Base-by-base conservation (phyloP, 148 eudicot species). In the Rhododendron ferrugineum region DNA sequence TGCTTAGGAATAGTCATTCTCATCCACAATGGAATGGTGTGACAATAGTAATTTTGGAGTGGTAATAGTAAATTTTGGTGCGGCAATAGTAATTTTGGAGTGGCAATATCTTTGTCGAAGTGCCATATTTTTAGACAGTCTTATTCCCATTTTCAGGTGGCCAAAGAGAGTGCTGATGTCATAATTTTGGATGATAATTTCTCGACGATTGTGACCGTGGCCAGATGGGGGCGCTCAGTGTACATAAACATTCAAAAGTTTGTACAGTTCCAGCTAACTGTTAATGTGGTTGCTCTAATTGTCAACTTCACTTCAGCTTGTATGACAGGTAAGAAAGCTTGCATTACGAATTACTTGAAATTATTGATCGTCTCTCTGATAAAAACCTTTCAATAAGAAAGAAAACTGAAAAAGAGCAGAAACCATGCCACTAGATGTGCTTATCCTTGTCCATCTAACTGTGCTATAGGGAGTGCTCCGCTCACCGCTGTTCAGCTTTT, bases 201-300 rank as follows among this genome's bases (percentile, higher is more conserved):
- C 93, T 97, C 99, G 85, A 97, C 99, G 16, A 97, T 97, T 82
- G 98, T 94, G 52, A 95, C 99, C 0, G 99, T 97, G n/a, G 99
- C 99, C 56, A 97, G 92, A 93, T 97, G 99, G 99, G 99, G 99
- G 14, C 99, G 99, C 85, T 97, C 98, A 68, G 99, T 97, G 82
- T 95, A 94, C 86, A 87, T 93, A 70, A 97, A 97, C 90, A 97
- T 97, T 85, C 99, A 97, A 84, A 97, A 97, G 87, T 97, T 97
- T 79, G 99, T 97, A 82, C 98, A 97, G 89, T 97, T 97, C 86
- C 99, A 97, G 88, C 88, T 97, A 87, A 97, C 99, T 32, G 99
- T 97, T 54, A 97, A 97, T 88, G 92, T 97, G 70, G 99, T 97
- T 84, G 99, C 98, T 46, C 86, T 97, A 78, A 85, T 94, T 73